Percentiles rank a stretch among this genome's conserved stretches.
Conservation (phyloP, 2,329 filamentous ascomycete species). For the Nothopassalora personata region DNA sequence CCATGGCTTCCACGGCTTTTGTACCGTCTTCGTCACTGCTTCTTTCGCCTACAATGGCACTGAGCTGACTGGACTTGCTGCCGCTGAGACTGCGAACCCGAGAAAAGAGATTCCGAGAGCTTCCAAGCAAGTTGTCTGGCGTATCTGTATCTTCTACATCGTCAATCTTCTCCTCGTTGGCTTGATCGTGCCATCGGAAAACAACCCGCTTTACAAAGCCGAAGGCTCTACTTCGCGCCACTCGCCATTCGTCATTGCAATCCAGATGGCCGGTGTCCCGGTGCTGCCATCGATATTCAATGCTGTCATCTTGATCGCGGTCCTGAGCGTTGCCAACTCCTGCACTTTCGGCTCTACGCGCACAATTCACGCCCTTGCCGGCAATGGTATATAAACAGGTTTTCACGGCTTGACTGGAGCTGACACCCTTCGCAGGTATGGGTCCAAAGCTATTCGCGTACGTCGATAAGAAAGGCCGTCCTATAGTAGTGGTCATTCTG, state of each 20-base stretch:
- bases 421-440: constrained; percentile 47
- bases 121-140: constrained; percentile 30
- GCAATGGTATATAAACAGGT: constrained; percentile 34
- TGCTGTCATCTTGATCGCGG: constrained; percentile 63
- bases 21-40: constrained; percentile 32
- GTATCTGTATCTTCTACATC: constrained; percentile 30
- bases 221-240: constrained; percentile 34
- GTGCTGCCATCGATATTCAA: constrained; percentile 70
- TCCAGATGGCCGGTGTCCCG: constrained; percentile 60
- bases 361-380: constrained; percentile 46
- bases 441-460: constrained; percentile 73
- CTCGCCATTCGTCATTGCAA: constrained; percentile 66
- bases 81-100: constrained; percentile 48
- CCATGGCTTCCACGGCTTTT: constrained; percentile 29
- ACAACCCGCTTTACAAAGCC: constrained; percentile 44
- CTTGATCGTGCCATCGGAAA: constrained; percentile 28
- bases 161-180: constrained; percentile 28
- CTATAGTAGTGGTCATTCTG: constrained; percentile 64
- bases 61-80: constrained; percentile 49
- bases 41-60: constrained; percentile 50
- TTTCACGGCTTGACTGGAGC: background rate
- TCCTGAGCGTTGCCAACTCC: constrained; percentile 54
- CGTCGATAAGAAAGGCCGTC: constrained; percentile 77
- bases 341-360: constrained; percentile 54
- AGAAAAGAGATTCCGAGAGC: constrained; percentile 36